phyloP scores from a whole-genome alignment of 2,329 filamentous ascomycete genomes.

The Scedosporium boydii region DNA sequence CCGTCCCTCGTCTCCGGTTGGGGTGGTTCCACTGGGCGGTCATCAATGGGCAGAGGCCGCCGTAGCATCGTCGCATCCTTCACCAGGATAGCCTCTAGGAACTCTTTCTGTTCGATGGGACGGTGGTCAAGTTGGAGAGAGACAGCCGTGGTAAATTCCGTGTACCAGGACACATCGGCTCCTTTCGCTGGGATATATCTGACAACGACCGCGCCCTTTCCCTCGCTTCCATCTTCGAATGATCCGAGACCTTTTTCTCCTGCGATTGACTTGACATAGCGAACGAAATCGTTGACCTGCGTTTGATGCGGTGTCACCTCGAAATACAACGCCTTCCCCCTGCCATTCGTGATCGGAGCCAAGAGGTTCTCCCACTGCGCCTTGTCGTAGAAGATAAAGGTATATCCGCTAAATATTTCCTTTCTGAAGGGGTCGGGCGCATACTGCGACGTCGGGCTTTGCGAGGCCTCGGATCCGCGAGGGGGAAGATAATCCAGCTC shows the following conservation, averaged over 20 bases:
- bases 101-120: constrained; percentile 81
- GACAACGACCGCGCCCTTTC: constrained; percentile 69
- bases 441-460: constrained; percentile 60
- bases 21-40: constrained; percentile 7
- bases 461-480: constrained; percentile 63
- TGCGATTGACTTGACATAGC: constrained; percentile 64
- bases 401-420: constrained; percentile 76
- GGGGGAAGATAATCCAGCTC: constrained; percentile 63
- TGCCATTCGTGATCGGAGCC: constrained; percentile 65
- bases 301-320: constrained; percentile 54
- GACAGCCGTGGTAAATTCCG: constrained; percentile 57
- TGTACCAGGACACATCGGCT: constrained; percentile 53
- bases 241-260: constrained; percentile 63
- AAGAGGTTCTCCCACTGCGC: constrained; percentile 68
- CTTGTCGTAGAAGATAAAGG: constrained; percentile 75
- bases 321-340: constrained; percentile 70
- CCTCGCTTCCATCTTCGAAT: constrained; percentile 53
- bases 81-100: constrained; percentile 80
- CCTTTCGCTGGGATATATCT: constrained; percentile 54
- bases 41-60: constrained; percentile 49
- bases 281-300: constrained; percentile 63
- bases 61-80: constrained; percentile 67
- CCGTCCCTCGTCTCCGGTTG: constrained; percentile 11
- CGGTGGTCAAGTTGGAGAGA: constrained; percentile 68
- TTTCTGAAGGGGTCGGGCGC: constrained; percentile 55